Base-by-base conservation (phyloP, 1,284 basidiomycete species). In the Coniophora puteana region DNA sequence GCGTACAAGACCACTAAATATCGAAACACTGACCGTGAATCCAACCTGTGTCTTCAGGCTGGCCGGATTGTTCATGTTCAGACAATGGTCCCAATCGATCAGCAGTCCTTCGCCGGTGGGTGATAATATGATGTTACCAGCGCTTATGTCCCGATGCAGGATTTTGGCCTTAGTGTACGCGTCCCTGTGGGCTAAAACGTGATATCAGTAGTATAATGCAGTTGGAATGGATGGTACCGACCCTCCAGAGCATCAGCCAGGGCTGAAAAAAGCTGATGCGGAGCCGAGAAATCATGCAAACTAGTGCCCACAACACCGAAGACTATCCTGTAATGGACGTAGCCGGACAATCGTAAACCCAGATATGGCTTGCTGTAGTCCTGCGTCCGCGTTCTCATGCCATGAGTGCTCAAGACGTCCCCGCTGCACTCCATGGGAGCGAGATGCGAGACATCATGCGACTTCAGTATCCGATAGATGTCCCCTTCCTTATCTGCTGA, bases 111-210 rank as follows among this genome's bases (percentile, higher is more conserved):
- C 13, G 2, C 42, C 40, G 18, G 30, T 28, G 13, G 29, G 25
- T 26, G 35, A 23, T 29, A 47, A 26, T 24, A 48, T 41, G 27
- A 49, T 39, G 32, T 52, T 50, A 5, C 41, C 41, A 8, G 28
- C 18, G 29, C 41, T 52, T 23, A 52, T 40, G 36, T 52, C 50
- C 13, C 46, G 44, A 42, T 52, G 50, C 13, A 48, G 25, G 2
- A 47, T 27, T 11, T 38, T 24, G 11, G 3, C 8, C 20, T 10
- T 4, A 17, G 21, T 12, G 14, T 36, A 38, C 10, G 35, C 21
- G 18, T 5, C 10, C 3, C 13, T 1, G 16, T 40, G 38, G n/a
- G 33, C 37, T 38, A 10, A 16, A 35, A 4, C 21, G 10, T 17
- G 12, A 3, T 5, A 17, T 34, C 30, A 36, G 17, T 18, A 33